Conservation (phyloP, 306 rosid genomes). For the Rosa rugosa region DNA sequence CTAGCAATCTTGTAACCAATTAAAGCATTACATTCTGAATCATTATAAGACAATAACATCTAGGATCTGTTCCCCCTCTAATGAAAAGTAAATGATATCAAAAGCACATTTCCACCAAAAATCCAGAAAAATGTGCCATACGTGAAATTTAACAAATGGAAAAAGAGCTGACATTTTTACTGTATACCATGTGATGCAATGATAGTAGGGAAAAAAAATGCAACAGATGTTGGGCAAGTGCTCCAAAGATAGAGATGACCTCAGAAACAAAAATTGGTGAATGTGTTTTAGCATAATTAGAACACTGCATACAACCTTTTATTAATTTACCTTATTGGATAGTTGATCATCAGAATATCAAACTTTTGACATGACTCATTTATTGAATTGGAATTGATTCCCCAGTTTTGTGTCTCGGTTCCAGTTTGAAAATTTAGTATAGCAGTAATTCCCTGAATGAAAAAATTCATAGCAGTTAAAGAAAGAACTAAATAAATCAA, state of each 20-base stretch:
- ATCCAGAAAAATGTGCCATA: background rate
- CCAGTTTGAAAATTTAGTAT: slow-evolving; percentile 85
- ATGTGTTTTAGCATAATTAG: slow-evolving; percentile 7
- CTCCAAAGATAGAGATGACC: slow-evolving; percentile 20
- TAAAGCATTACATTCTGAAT: slow-evolving; percentile 1
- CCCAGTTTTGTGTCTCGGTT: slow-evolving; percentile 95
- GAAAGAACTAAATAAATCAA: slow-evolving; percentile 1
- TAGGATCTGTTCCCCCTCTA: background rate
- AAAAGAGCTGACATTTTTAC: background rate
- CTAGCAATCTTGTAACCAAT: slow-evolving; percentile 17
- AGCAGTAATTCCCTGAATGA: slow-evolving; percentile 85
- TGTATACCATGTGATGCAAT: too few relatives aligned
- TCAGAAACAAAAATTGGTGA: slow-evolving; percentile 4
- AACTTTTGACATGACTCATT: slow-evolving; percentile 72
- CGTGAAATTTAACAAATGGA: background rate
- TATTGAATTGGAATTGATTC: slow-evolving; percentile 64
- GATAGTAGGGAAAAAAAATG: background rate
- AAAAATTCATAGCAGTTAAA: slow-evolving; percentile 32
- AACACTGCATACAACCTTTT: slow-evolving; percentile 18
- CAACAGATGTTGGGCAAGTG: background rate
- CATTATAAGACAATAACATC: background rate
- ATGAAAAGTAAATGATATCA: background rate
- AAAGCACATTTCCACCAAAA: background rate
- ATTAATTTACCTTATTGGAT: slow-evolving; percentile 69
- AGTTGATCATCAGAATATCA: slow-evolving; percentile 80